These are phyloP conservation scores for Euphorbia celastroides DNA, from an alignment of 441 rosid species.

Conservation along the genomic window DNA sequence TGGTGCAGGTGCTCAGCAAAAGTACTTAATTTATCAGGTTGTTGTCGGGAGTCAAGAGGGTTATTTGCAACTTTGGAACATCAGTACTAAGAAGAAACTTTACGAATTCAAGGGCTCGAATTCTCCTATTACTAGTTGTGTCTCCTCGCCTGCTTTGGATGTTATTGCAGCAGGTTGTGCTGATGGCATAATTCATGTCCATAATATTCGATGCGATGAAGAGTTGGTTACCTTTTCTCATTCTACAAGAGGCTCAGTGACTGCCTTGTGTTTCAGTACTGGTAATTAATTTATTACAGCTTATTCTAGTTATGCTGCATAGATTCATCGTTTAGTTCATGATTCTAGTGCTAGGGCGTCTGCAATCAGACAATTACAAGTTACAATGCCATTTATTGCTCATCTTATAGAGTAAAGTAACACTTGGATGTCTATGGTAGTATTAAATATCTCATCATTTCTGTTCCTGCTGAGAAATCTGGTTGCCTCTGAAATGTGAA, in stretches of 20 bases:
- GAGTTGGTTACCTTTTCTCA: conserved; percentile 73
- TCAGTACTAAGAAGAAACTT: conserved; percentile 76
- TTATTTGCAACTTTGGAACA: conserved; percentile 86
- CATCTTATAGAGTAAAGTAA: not conserved
- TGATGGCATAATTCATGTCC: conserved; percentile 86
- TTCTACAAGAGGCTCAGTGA: conserved; percentile 77
- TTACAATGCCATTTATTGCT: not conserved
- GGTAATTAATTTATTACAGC: conserved; percentile 30
- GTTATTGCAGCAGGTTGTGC: conserved; percentile 90
- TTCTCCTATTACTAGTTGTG: conserved; percentile 66
- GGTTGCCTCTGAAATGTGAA: too few species aligned
- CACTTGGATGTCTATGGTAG: not conserved
- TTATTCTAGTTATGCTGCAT: not conserved
- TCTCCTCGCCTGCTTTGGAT: conserved; percentile 92
- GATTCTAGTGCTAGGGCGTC: conserved; percentile 2
- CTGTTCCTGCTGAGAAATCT: too few species aligned
- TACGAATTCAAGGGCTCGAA: conserved; percentile 84
- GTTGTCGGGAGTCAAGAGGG: conserved; percentile 86
- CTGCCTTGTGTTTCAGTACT: conserved; percentile 81
- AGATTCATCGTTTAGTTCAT: not conserved
- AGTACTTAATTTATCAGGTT: conserved; percentile 39
- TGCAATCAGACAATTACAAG: not conserved
- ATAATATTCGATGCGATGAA: conserved; percentile 65
- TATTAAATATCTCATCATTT: too few species aligned
- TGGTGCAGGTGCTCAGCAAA: conserved; percentile 4